Percentiles rank a stretch among this genome's conserved stretches.
These are phyloP conservation scores for Trichoderma simmonsii DNA, from an alignment of 2,329 filamentous ascomycete genomes.

Conservation along the genomic window DNA sequence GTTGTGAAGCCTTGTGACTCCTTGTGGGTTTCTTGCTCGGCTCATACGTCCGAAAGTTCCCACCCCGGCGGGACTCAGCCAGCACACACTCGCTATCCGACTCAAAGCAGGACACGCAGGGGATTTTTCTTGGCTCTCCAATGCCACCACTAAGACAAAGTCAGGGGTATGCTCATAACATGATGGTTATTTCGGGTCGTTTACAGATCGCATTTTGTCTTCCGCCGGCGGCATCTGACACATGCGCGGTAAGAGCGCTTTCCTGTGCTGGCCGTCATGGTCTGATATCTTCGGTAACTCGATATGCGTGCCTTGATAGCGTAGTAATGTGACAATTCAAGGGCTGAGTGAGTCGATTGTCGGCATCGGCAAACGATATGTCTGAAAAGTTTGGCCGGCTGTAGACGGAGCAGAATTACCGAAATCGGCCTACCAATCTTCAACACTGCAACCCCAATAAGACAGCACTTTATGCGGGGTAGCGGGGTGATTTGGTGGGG, in stretches of 20 bases:
- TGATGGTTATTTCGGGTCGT: not conserved
- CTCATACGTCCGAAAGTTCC: not conserved
- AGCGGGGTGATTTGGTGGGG: not conserved
- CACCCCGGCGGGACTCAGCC: not conserved
- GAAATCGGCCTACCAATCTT: not conserved
- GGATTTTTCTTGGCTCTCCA: not conserved
- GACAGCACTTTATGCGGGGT: not conserved
- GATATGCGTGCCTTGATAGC: not conserved
- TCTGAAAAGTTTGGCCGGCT: not conserved
- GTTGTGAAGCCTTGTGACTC: not conserved
- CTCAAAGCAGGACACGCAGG: not conserved
- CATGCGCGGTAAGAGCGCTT: slow-evolving; percentile 8
- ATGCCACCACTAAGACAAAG: not conserved
- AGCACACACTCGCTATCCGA: not conserved
- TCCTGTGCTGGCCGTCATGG: not conserved
- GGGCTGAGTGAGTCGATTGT: not conserved
- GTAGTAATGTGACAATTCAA: not conserved
- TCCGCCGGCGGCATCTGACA: not conserved
- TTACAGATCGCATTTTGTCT: slow-evolving; percentile 12
- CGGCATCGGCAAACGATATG: not conserved
- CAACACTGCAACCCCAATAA: not conserved
- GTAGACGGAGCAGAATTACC: not conserved
- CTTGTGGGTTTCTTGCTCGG: not conserved
- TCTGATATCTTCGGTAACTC: not conserved
- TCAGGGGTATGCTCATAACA: not conserved